Conservation (phyloP, 1,284 basidiomycete genomes). For the Sanghuangporus sanghuang region DNA sequence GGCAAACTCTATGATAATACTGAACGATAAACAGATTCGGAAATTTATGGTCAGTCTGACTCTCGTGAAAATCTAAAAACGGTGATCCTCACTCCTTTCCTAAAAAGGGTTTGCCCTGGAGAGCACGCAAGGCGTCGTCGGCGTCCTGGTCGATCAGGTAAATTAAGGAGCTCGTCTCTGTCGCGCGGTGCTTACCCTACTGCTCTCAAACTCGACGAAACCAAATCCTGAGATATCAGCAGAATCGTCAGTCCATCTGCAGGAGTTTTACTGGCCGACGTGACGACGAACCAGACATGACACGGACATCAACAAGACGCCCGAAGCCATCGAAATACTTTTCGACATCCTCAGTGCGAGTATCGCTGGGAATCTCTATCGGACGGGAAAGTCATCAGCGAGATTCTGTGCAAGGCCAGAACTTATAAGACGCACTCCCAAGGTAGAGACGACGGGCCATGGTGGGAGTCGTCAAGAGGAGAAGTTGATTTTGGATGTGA, state of each 20-base stretch:
- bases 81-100: constrained; percentile 64
- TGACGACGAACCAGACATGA: constrained; percentile 76
- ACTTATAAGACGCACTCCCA: constrained; percentile 52
- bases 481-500: constrained; percentile 24
- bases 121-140: constrained; percentile 82
- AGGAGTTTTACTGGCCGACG: neutral
- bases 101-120: constrained; percentile 86
- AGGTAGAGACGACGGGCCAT: constrained; percentile 82
- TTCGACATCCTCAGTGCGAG: constrained; percentile 72
- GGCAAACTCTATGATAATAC: constrained; percentile 88
- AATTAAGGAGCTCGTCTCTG: neutral
- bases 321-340: constrained; percentile 87
- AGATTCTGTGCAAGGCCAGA: constrained; percentile 12
- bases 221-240: constrained; percentile 62
- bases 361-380: constrained; percentile 72
- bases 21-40: constrained; percentile 28
- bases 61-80: neutral
- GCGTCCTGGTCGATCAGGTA: constrained; percentile 59
- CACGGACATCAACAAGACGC: constrained; percentile 82
- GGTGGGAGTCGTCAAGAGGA: constrained; percentile 29
- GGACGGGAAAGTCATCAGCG: neutral
- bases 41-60: neutral
- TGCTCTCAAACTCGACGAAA: constrained; percentile 89
- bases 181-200: constrained; percentile 42
- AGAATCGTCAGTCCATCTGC: neutral